These are phyloP conservation scores for Carex sylvatica DNA, from an alignment of 202 grass and related monocot species.

Conservation along the genomic window DNA sequence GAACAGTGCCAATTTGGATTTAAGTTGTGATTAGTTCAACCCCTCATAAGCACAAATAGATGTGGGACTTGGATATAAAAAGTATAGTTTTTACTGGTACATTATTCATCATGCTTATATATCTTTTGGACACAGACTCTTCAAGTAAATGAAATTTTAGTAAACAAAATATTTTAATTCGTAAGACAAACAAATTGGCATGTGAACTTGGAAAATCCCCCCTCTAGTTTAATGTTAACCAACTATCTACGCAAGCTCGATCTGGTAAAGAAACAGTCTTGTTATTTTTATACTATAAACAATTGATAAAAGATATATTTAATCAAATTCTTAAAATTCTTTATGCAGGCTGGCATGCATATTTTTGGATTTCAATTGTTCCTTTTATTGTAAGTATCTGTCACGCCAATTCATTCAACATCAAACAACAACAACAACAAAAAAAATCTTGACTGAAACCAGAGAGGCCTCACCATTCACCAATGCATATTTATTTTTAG, in stretches of 20 bases:
- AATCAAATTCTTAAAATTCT: conserved; percentile 4
- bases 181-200: background rate
- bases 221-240: background rate
- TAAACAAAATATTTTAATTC: background rate
- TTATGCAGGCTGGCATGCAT: conserved; percentile 42
- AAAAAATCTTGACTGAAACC: too few relatives aligned
- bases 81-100: background rate
- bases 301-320: background rate
- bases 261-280: background rate
- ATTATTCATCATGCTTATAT: background rate
- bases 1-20: background rate
- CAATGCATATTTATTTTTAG: too few relatives aligned
- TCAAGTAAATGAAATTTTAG: background rate
- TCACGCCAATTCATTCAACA: background rate
- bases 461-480: too few relatives aligned
- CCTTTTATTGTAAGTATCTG: conserved; percentile 36
- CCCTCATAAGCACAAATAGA: background rate
- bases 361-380: conserved; percentile 47
- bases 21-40: conserved; percentile 6
- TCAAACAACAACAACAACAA: background rate
- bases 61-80: background rate
- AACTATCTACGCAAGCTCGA: background rate
- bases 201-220: background rate
- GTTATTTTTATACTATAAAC: background rate
- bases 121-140: background rate